phyloP scores from a whole-genome alignment of 148 eudicot genomes.

The Rhododendron henanense region DNA sequence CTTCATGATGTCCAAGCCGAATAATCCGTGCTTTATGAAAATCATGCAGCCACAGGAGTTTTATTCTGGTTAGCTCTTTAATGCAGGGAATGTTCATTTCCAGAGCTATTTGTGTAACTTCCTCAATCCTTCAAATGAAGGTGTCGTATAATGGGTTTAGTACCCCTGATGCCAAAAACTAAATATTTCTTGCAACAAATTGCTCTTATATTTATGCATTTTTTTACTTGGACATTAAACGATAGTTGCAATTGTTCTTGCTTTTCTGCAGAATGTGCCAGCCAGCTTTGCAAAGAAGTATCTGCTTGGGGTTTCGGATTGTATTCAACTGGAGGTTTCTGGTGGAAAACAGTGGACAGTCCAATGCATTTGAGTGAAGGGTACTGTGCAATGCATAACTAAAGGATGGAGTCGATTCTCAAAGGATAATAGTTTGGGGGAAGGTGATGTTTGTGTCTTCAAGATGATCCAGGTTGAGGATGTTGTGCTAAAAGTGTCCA shows the following conservation, averaged over 20 bases:
- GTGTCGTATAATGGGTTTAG: neutral
- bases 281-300: neutral
- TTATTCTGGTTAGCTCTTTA: neutral
- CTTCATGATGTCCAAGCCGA: neutral
- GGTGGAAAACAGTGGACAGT: conserved; percentile 3
- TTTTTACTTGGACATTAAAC: neutral
- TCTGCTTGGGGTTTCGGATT: neutral
- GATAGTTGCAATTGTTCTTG: neutral
- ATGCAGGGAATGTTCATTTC: neutral
- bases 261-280: neutral
- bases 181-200: neutral
- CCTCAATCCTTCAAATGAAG: neutral
- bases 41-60: neutral
- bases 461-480: conserved; percentile 16
- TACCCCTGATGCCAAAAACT: neutral
- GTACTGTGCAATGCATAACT: neutral
- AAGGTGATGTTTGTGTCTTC: conserved; percentile 25
- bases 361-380: neutral
- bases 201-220: neutral
- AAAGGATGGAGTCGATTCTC: neutral
- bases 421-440: conserved; percentile 5
- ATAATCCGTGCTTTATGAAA: neutral
- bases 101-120: neutral
- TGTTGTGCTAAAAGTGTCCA: conserved; percentile 13
- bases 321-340: neutral